These are phyloP conservation scores for Tilletiaria anomala DNA, from an alignment of 1,284 basidiomycete species.

Conservation along the genomic window DNA sequence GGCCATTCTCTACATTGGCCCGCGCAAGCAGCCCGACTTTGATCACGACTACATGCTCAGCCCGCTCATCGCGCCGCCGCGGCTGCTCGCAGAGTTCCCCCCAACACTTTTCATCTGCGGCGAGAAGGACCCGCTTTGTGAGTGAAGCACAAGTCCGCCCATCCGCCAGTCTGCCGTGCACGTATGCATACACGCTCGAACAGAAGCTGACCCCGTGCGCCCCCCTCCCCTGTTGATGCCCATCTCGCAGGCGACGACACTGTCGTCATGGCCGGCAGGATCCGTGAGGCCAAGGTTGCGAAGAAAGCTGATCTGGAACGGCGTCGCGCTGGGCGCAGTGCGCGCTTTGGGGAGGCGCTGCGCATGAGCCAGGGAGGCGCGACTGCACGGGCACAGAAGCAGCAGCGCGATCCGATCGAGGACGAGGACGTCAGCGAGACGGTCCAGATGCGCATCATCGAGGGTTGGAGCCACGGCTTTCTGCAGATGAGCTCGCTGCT, in stretches of 20 bases:
- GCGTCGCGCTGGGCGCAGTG: slow-evolving; percentile 30
- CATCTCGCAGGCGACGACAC: slow-evolving; percentile 7
- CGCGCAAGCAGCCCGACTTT: slow-evolving; percentile 79
- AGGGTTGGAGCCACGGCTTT: slow-evolving; percentile 35
- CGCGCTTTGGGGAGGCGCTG: slow-evolving; percentile 42
- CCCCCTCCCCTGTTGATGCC: slow-evolving; percentile 43
- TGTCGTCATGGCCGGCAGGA: slow-evolving; percentile 79
- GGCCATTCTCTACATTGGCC: slow-evolving; percentile 93
- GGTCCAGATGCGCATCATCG: slow-evolving; percentile 61
- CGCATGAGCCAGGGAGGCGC: slow-evolving; percentile 45
- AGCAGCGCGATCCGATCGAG: slow-evolving; percentile 43
- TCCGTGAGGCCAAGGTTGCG: slow-evolving; percentile 74
- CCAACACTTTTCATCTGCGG: slow-evolving; percentile 55
- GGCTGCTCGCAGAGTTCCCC: slow-evolving; percentile 77
- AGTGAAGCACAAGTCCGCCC: no score
- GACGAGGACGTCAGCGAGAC: slow-evolving; percentile 76
- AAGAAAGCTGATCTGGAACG: slow-evolving; percentile 45
- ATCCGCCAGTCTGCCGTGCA: no score
- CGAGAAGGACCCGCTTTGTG: slow-evolving; percentile 91
- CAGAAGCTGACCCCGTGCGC: neutral
- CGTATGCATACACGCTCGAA: neutral
- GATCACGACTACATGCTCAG: slow-evolving; percentile 87
- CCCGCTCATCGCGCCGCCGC: slow-evolving; percentile 71
- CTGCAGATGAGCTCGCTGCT: slow-evolving; percentile 75
- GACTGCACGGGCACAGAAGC: slow-evolving; percentile 2